Evolutionary conservation across 805 yeast species (phyloP).

Genomic region (Geotrichum ghanense): DNA sequence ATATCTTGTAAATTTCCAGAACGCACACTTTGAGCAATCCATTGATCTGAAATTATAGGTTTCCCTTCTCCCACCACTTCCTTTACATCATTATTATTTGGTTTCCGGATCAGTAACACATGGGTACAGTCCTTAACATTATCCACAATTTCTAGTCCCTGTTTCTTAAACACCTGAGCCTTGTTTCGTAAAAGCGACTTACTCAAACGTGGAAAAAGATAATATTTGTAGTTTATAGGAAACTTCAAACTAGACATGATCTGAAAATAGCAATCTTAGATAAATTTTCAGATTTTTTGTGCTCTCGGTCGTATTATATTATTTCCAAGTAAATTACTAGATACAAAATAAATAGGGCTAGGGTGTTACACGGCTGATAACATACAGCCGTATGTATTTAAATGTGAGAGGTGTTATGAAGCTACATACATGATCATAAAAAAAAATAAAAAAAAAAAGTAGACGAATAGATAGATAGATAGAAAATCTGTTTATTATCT

Average conservation of each 20-base stretch:
- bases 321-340: too few relatives aligned
- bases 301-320: too few relatives aligned
- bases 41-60: not conserved
- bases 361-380: too few relatives aligned
- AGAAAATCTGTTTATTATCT: too few relatives aligned
- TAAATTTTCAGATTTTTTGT: too few relatives aligned
- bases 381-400: too few relatives aligned
- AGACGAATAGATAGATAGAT: too few relatives aligned
- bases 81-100: not conserved
- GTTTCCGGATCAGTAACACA: conserved; percentile 9
- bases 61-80: not conserved
- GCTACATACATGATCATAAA: too few relatives aligned
- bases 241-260: not conserved
- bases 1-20: not conserved
- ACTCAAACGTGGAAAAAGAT: not conserved
- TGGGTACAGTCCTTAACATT: conserved; percentile 16
- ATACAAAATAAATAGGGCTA: too few relatives aligned
- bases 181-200: conserved; percentile 5
- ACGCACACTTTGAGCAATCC: not conserved
- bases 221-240: not conserved
- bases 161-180: conserved; percentile 8
- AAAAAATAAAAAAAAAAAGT: too few relatives aligned
- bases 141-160: conserved; percentile 18
- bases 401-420: too few relatives aligned
- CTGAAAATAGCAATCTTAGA: not conserved